Evolutionary conservation across 2,329 filamentous ascomycete genomes (phyloP).

Genomic region (Fusarium equiseti): DNA sequence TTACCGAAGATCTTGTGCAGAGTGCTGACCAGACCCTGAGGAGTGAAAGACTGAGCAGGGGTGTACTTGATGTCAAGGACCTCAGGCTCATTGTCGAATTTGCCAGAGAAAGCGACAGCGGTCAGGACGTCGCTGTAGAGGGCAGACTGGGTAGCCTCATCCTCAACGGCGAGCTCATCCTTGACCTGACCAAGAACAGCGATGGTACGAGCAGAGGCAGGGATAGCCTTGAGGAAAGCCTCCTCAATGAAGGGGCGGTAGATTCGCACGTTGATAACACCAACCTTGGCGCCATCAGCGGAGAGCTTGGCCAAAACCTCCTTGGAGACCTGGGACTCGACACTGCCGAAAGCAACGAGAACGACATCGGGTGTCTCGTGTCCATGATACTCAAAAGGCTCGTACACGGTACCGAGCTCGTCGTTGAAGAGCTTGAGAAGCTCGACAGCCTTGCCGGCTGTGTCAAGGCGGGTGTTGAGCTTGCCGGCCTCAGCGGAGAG

Average conservation of each 20-base stretch:
- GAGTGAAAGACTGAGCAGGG: conserved; percentile 70
- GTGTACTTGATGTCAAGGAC: conserved; percentile 93
- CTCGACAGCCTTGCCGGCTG: conserved; percentile 77
- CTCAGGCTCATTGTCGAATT: conserved; percentile 70
- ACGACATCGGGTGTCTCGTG: conserved; percentile 84
- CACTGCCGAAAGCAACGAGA: conserved; percentile 90
- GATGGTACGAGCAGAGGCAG: conserved; percentile 79
- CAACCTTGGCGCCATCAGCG: conserved; percentile 80
- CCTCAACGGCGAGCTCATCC: conserved; percentile 77
- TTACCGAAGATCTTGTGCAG: conserved; percentile 65
- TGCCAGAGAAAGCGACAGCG: conserved; percentile 81
- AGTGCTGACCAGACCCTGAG: conserved; percentile 64
- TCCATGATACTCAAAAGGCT: conserved; percentile 93
- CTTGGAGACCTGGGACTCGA: conserved; percentile 86
- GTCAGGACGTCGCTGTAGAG: conserved; percentile 94
- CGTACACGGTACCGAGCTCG: conserved; percentile 93
- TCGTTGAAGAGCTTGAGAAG: conserved; percentile 83
- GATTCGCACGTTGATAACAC: conserved; percentile 89
- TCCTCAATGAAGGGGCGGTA: conserved; percentile 97
- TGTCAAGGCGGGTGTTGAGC: conserved; percentile 77
- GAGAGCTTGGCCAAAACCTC: conserved; percentile 82
- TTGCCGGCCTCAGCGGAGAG: conserved; percentile 72
- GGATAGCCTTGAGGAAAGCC: conserved; percentile 86
- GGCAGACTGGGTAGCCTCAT: conserved; percentile 82
- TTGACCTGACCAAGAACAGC: conserved; percentile 91